These are phyloP conservation scores for Pseudohyphozyma bogoriensis DNA, from an alignment of 768 basidiomycete species.

Conservation along the genomic window DNA sequence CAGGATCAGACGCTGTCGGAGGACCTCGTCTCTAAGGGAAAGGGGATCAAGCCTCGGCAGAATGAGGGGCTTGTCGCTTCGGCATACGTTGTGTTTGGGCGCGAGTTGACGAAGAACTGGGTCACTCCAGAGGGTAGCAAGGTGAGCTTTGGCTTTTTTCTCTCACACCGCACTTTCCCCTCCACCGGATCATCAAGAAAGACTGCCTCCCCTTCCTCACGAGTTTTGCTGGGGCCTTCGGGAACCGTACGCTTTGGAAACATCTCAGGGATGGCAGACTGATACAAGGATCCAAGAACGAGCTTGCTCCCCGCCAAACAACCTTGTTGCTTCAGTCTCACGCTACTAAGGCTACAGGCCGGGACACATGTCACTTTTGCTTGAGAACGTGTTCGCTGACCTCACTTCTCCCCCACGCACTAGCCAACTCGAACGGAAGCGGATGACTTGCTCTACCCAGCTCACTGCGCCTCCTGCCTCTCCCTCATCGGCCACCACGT, in stretches of 20 bases:
- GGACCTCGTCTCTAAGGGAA: constrained; percentile 51
- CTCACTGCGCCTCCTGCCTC: constrained; percentile 9
- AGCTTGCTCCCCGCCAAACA: constrained; percentile 56
- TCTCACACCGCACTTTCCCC: constrained; percentile 17
- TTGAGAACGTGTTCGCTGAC: constrained; percentile 12
- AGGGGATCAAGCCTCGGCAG: constrained; percentile 66
- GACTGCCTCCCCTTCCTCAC: constrained; percentile 1
- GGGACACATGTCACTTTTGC: constrained; percentile 50
- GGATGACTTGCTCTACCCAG: constrained; percentile 22
- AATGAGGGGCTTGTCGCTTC: constrained; percentile 77
- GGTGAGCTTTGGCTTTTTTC: constrained; percentile 46
- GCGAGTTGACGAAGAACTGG: constrained; percentile 47
- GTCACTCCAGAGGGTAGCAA: constrained; percentile 41
- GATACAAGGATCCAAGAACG: constrained; percentile 93
- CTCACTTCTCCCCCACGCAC: constrained; percentile 6
- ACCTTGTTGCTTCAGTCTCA: constrained; percentile 66
- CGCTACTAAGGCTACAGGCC: constrained; percentile 80
- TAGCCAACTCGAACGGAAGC: constrained; percentile 7
- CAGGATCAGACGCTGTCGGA: constrained; percentile 72
- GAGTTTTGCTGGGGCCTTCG: constrained; percentile 42
- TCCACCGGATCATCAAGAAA: no score
- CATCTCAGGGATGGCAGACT: constrained; percentile 45
- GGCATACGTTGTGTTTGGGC: constrained; percentile 73
- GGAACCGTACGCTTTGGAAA: constrained; percentile 22
- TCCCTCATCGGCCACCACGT: constrained; percentile 55